These are phyloP conservation scores for Dacryopinax spathularia DNA, from an alignment of 768 basidiomycete species.

Conservation along the genomic window DNA sequence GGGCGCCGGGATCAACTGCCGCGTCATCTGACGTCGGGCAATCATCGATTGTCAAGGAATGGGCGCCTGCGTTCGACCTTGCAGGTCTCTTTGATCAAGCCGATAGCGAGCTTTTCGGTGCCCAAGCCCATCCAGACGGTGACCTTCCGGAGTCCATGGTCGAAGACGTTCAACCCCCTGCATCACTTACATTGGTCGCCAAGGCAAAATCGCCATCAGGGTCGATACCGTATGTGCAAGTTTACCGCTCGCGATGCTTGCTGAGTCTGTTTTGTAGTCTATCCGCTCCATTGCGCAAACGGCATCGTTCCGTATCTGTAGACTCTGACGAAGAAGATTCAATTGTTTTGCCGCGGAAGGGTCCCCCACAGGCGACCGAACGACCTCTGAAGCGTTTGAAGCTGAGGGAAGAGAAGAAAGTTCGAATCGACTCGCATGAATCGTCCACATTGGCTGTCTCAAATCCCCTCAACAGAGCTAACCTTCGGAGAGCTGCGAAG, in stretches of 20 bases:
- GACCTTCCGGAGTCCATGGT: constrained; percentile 27
- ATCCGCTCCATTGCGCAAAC: not conserved
- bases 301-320: not conserved
- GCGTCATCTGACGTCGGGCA: constrained; percentile 44
- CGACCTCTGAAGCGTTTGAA: constrained; percentile 34
- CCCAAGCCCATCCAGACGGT: constrained; percentile 30
- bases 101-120: constrained; percentile 65
- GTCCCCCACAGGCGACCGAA: constrained; percentile 26
- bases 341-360: constrained; percentile 9
- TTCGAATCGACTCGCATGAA: constrained; percentile 35
- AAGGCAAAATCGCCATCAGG: too few relatives aligned
- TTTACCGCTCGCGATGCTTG: not conserved
- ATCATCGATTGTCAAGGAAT: constrained; percentile 55
- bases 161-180: constrained; percentile 30
- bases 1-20: constrained; percentile 5
- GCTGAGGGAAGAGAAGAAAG: constrained; percentile 42
- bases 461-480: constrained; percentile 47
- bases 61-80: constrained; percentile 66
- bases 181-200: not conserved
- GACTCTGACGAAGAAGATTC: constrained; percentile 2
- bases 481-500: constrained; percentile 53
- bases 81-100: constrained; percentile 69
- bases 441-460: constrained; percentile 34
- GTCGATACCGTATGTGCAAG: constrained; percentile 21
- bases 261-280: not conserved